Percentiles rank a stretch among this genome's conserved stretches.
Conservation (phyloP, 1,284 basidiomycete species). For the Leccinum subrobustum region DNA sequence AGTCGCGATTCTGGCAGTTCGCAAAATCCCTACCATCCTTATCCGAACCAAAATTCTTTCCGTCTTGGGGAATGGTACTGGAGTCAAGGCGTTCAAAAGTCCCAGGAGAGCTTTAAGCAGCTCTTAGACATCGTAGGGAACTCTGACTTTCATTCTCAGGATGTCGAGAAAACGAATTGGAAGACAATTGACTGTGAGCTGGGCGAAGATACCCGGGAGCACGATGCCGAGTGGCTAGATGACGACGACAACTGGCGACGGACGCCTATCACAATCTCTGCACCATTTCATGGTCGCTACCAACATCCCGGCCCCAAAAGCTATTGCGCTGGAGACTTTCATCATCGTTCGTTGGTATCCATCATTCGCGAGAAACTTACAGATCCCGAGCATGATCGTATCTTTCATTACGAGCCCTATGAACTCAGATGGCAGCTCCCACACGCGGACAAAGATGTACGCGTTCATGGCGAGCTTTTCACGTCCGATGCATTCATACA, state of each 20-base stretch:
- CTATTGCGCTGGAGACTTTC: background rate
- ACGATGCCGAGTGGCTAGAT: background rate
- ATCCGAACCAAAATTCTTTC: background rate
- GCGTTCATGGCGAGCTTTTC: background rate
- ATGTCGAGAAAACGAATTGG: background rate
- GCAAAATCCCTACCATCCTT: background rate
- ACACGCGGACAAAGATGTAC: background rate
- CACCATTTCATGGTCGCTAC: background rate
- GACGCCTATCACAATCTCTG: background rate
- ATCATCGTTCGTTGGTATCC: background rate
- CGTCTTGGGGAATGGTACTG: background rate
- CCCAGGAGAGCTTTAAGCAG: background rate
- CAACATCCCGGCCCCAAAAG: background rate
- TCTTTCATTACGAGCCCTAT: background rate
- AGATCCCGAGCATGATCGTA: background rate
- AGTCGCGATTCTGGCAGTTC: background rate
- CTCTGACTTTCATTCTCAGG: background rate
- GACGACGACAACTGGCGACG: background rate
- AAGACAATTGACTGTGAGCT: background rate
- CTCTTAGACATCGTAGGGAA: background rate
- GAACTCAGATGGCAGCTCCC: background rate
- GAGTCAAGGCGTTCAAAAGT: background rate
- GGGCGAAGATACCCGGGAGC: background rate
- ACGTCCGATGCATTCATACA: background rate
- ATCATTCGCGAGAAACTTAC: background rate